Conservation (phyloP, 2,329 filamentous ascomycete genomes). For the Ophiostoma himal-ulmi region DNA sequence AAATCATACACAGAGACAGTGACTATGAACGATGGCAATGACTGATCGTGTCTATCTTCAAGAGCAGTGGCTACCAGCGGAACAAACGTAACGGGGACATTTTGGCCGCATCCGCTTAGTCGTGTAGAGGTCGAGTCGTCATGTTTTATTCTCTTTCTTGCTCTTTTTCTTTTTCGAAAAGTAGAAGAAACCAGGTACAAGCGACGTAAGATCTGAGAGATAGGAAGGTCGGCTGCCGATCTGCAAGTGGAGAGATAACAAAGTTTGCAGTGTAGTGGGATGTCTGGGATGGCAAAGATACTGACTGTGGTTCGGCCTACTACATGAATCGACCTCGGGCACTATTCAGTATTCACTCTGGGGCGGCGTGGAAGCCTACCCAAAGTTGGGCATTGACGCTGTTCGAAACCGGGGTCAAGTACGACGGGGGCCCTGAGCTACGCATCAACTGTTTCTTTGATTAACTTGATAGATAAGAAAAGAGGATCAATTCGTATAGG, state of each 20-base stretch:
- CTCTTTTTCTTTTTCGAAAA: neutral
- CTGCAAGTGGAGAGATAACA: neutral
- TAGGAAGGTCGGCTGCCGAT: slow-evolving; percentile 1
- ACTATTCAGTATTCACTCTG: neutral
- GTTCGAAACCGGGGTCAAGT: neutral
- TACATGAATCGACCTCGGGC: neutral
- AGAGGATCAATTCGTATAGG: neutral
- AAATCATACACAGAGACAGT: neutral
- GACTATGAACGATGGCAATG: neutral
- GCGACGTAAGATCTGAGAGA: neutral
- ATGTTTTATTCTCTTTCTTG: neutral
- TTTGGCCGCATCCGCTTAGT: slow-evolving; percentile 4
- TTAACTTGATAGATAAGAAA: neutral
- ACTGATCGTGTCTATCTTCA: neutral
- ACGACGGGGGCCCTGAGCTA: neutral
- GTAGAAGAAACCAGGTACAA: slow-evolving; percentile 7
- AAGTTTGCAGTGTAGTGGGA: neutral
- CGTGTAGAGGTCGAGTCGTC: neutral
- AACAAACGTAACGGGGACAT: neutral
- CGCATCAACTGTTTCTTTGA: neutral
- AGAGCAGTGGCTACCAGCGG: neutral
- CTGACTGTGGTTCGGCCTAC: neutral
- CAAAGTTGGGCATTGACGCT: neutral
- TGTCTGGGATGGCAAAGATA: neutral
- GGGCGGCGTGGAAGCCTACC: neutral